Percentiles rank a stretch among this genome's conserved stretches.
Conservation (phyloP, 2,329 filamentous ascomycete species). For the Scleromitrula shiraiana region DNA sequence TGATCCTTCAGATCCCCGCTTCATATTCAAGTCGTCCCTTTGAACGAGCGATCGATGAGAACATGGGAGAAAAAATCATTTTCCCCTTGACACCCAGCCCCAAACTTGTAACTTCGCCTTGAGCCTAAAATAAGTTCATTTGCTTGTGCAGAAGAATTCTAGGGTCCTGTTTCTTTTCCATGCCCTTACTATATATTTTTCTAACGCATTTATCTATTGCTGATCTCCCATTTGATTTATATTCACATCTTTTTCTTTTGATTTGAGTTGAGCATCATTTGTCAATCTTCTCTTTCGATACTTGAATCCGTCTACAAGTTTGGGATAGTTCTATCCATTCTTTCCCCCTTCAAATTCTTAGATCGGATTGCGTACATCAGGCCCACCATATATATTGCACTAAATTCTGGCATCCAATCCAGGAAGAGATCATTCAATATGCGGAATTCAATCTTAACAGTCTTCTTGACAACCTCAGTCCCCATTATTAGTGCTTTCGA, state of each 20-base stretch:
- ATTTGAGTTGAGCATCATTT: too few species aligned
- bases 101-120: neutral
- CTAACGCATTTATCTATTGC: neutral
- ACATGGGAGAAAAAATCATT: too few species aligned
- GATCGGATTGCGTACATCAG: too few species aligned
- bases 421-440: slow-evolving; percentile 15
- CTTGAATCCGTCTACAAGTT: neutral
- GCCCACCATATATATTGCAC: too few species aligned
- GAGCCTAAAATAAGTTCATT: slow-evolving; percentile 2
- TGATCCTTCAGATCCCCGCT: neutral
- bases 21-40: too few species aligned
- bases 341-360: neutral
- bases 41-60: too few species aligned
- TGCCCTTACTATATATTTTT: too few species aligned
- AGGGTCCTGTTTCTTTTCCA: too few species aligned
- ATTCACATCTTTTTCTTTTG: neutral
- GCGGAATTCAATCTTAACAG: slow-evolving; percentile 15
- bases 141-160: too few species aligned
- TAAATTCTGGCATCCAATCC: too few species aligned
- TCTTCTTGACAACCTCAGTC: slow-evolving; percentile 2
- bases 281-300: neutral
- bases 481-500: slow-evolving; percentile 16
- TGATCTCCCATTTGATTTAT: neutral
- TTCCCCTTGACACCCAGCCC: neutral
- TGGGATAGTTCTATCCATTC: neutral